Evolutionary conservation across 2,329 filamentous ascomycete species (phyloP), one percentile per base, ranked within the genome.

Genomic region (Pyricularia sp.): DNA sequence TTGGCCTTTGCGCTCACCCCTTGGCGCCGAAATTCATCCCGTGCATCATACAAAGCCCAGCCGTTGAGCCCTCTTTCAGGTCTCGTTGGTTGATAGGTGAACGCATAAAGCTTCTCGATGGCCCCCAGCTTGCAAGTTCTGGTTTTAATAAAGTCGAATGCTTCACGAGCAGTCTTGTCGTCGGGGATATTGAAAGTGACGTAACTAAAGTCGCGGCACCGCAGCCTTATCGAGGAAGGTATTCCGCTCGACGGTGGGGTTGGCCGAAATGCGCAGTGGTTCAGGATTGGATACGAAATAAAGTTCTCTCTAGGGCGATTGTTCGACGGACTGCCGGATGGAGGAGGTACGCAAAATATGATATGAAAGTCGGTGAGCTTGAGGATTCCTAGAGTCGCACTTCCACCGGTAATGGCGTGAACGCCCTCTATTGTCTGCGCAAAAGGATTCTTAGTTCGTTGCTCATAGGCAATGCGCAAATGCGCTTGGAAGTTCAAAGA

Each of bases 221-320:
- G 90, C 5, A 99, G 82, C 68, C 94, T 90, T 76, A 99, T 93
- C 3, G 92, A 92, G 6, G 94, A 93, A 36, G 88, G 86, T 71
- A 93, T 86, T 67, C 88, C 86, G 69, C 91, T 90, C 14, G 84
- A 83, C 7, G 87, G 84, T 23, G 91, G 90, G 65, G 90, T 88
- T 31, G 93, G 91, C 70, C 92, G 88, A 72, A 94, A 88, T 28
- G 86, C 88, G 80, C 94, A 97, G 75, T 90, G 87, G 59, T 87
- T 87, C 75, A 99, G 92, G 79, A 98, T 94, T 28, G 94, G 94
- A 79, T 94, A 99, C 20, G 95, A 94, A 69, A 98, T 92, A 92
- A 94, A 99, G 76, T 92, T 87, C 92, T 76, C 89, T 79, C 64
- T 77, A 72, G 42, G 77, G 77, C 72, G 70, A 63, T 71, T 74